Conservation (phyloP, 139 green algal species). For the Tetratostichococcus sp. region DNA sequence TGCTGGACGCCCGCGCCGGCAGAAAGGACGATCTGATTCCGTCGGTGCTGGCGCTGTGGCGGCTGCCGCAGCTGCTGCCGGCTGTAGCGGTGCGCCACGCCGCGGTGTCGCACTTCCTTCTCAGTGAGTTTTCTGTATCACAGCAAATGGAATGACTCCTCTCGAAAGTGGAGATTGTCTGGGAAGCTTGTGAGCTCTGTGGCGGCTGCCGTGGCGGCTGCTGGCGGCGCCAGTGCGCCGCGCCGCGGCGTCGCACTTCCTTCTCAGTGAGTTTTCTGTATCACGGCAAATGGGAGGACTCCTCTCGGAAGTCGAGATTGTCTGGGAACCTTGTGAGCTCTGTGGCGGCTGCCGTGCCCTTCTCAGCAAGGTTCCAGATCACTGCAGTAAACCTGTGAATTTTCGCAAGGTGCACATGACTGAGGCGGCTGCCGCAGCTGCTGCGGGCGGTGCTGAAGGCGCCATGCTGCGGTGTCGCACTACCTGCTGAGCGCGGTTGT, state of each 20-base stretch:
- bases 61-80: constrained; percentile 35
- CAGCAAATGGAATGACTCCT: too few species aligned
- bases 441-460: background rate
- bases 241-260: constrained; percentile 46
- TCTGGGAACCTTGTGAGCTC: too few species aligned
- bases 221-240: constrained; percentile 49
- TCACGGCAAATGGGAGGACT: too few species aligned
- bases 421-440: too few species aligned
- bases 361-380: too few species aligned
- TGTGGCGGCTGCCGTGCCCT: constrained; percentile 44
- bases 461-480: background rate
- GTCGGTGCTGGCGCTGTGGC: constrained; percentile 55
- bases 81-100: constrained; percentile 52
- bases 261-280: constrained; percentile 17
- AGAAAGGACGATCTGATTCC: constrained; percentile 33
- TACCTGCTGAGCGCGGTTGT: too few species aligned
- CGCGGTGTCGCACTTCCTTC: constrained; percentile 47
- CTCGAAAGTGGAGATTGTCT: background rate
- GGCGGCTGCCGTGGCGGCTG: constrained; percentile 36
- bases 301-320: background rate
- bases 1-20: background rate
- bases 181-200: too few species aligned
- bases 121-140: constrained; percentile 4
- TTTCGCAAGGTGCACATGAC: too few species aligned
- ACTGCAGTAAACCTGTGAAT: too few species aligned